Base-by-base conservation (phyloP, 345 rosid species). In the Corymbia maculata region DNA sequence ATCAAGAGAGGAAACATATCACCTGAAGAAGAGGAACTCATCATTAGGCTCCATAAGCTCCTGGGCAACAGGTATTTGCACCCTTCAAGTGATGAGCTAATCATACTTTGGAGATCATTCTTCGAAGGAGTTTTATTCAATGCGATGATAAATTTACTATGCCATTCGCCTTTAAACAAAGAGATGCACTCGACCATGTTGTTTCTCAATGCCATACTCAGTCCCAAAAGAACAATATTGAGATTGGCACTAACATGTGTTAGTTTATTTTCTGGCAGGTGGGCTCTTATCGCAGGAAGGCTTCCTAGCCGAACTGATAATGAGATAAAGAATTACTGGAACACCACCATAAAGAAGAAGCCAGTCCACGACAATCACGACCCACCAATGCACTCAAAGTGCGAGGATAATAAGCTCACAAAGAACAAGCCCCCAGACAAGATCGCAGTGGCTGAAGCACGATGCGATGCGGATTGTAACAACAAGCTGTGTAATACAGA, bases 261-360 rank as follows among this genome's bases (percentile, higher is more conserved):
- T 36, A 2, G 49, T 19, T 75, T 1, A 75, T 42, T 75, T 19
- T 19, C 82, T 17, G 51, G 14, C 4, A 86, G 90, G 30, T 89
- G 90, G 90, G 86, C 14, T n/a, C 85, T 89, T 9, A 86, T 89
- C 13, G 90, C 88, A 4, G 59, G 86, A 21, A 70, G 90, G 85
- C 86, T 89, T 16, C 89, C 91, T 16, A 87, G 91, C 57, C 86
- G 91, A 55, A 89, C 91, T 3, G 91, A 86, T 32, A 89, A 88
- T 57, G 91, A 88, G 82, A 87, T 89, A 3, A 89, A 89, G 88
- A 87, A 89, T 52, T 86, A 89, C 53, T 89, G 89, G 90, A 85
- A 85, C 32, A 16, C 86, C 6, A 57, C 47, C 86, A 50, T 89
- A 19, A 51, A 57, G 26, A 89, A 89, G 88, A 89, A 86, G 87